phyloP scores from a whole-genome alignment of 352 stramenopile genomes.

The Pythium dissotocum region DNA sequence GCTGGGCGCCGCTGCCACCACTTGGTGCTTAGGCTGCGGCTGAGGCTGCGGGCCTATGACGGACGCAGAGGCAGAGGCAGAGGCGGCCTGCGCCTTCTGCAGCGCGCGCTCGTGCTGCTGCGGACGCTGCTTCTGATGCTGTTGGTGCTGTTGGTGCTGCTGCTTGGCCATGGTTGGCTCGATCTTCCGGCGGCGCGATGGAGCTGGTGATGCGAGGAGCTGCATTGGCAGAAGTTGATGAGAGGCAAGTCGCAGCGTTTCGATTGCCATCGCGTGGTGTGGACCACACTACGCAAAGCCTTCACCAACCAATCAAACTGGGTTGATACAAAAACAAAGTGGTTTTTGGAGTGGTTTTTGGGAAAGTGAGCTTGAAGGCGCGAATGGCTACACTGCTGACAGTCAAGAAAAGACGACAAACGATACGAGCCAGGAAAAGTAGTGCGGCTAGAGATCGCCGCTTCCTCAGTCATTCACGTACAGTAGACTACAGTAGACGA shows the following conservation, averaged over 20 bases:
- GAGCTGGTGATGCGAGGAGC: conserved; percentile 2
- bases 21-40: background rate
- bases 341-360: conserved; percentile 20
- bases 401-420: too few species aligned
- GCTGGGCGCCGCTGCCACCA: conserved; percentile 8
- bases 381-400: background rate
- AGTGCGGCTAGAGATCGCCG: too few species aligned
- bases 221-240: background rate
- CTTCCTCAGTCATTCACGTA: too few species aligned
- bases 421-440: too few species aligned
- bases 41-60: background rate
- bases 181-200: background rate
- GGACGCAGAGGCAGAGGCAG: background rate
- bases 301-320: conserved; percentile 19
- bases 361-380: background rate
- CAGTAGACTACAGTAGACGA: too few species aligned
- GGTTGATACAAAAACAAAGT: conserved; percentile 17
- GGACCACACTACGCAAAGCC: conserved; percentile 13
- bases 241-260: conserved; percentile 13
- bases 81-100: background rate
- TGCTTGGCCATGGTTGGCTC: background rate
- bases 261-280: conserved; percentile 11
- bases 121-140: conserved; percentile 1
- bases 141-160: background rate
- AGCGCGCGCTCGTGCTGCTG: background rate